Evolutionary conservation across 805 yeast genomes (phyloP), one percentile per base, ranked within the genome.

Genomic region (Lipomyces spencermartinsiae): DNA sequence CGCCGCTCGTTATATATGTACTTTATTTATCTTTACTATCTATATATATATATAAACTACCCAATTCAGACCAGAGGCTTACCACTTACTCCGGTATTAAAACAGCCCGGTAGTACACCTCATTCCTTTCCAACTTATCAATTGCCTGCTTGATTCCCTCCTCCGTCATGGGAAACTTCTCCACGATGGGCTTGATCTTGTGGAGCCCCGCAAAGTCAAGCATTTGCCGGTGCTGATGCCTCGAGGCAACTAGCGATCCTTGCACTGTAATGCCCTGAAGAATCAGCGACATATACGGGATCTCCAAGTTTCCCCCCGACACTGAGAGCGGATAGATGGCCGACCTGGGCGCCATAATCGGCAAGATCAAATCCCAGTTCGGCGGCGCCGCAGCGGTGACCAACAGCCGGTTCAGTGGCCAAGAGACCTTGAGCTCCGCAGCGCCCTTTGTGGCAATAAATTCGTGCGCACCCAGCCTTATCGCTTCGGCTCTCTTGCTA

Each of bases 391-490:
- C 22, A 25, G 54, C 54, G 10, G 54, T 49, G 22, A 49, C 22
- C 25, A 49, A 8, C 25, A 49, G 54, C 25, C 22, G 54, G 25
- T 49, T 49, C 25, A 49, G 2, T 25, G 16, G 25, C 35, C 31
- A 14, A 37, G 31, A 16, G n/a, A n/a, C 53, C 16, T 55, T 14
- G 16, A 9, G 4, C n/a, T 16, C 14, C 34, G 14, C 58, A 19
- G 19, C 37, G 72, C 84, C 88, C 49, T 77, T 78, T 7, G 90
- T 87, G 49, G 91, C 88, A 72, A 87, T 74, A 74, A 80, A 85
- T 12, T 79, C 80, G 68, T 83, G 83, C 39, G 88, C 88, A 65
- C 89, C 89, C 76, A 86, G 79, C 66, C 80, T 74, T 25, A 76
- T 9, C 22, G 89, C 84, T 67, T 84, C 83, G 58, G 80, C 84